phyloP scores from a whole-genome alignment of 1,139 yeast genomes.

The Debaryomyces coudertii region DNA sequence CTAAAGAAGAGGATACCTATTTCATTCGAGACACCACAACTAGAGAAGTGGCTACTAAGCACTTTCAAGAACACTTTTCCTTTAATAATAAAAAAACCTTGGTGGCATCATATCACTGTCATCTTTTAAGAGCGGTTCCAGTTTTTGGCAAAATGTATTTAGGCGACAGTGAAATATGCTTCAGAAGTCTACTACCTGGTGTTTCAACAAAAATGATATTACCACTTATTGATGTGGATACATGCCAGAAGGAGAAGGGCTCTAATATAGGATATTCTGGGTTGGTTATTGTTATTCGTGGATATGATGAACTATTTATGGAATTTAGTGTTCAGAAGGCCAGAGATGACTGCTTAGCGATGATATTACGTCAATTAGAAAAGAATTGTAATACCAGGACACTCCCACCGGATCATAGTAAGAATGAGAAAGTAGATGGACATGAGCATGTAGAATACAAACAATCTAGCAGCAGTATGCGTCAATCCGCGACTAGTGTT shows the following conservation, averaged over 20 bases:
- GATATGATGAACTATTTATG: conserved; percentile 74
- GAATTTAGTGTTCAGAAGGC: conserved; percentile 71
- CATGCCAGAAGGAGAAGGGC: conserved; percentile 66
- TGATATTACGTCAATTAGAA: conserved; percentile 57
- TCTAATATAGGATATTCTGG: conserved; percentile 57
- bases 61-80: conserved; percentile 70
- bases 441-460: neutral
- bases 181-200: conserved; percentile 80
- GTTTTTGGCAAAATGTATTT: conserved; percentile 81
- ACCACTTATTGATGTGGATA: conserved; percentile 73
- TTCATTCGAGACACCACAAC: conserved; percentile 47
- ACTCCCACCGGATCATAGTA: conserved; percentile 24
- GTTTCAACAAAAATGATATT: conserved; percentile 80
- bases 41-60: conserved; percentile 47
- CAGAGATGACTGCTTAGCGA: conserved; percentile 72
- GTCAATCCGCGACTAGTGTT: neutral
- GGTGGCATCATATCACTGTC: conserved; percentile 71
- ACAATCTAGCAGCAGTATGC: neutral
- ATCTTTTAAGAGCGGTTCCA: conserved; percentile 72
- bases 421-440: neutral
- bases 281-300: conserved; percentile 65
- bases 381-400: conserved; percentile 30
- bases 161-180: conserved; percentile 69
- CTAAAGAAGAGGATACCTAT: conserved; percentile 50
- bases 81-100: conserved; percentile 54